Conservation (phyloP, 2,329 filamentous ascomycete species). For the Teratosphaeriaceae sp. region DNA sequence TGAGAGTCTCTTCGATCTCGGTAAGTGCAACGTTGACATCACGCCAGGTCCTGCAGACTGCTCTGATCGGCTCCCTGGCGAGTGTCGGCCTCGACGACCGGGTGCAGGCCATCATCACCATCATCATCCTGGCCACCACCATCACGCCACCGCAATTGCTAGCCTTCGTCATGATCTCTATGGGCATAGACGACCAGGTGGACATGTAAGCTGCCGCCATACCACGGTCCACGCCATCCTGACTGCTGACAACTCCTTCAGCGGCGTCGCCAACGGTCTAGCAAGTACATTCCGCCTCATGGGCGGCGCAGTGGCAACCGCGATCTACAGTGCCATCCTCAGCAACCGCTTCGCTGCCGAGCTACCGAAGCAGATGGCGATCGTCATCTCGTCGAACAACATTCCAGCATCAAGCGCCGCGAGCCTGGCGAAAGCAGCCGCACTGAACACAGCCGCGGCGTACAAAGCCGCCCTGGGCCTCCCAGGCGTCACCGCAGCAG, state of each 20-base stretch:
- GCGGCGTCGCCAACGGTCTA: slow-evolving; percentile 12
- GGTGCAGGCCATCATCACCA: slow-evolving; percentile 10
- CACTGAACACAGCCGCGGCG: slow-evolving; percentile 9
- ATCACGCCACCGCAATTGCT: slow-evolving; percentile 13
- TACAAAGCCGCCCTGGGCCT: slow-evolving; percentile 5
- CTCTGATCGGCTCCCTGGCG: slow-evolving; percentile 11
- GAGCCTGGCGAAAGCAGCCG: slow-evolving; percentile 4
- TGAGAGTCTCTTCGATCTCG: too few species aligned
- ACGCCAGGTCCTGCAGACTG: slow-evolving; percentile 11
- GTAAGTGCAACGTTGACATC: too few species aligned
- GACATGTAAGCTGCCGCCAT: slow-evolving; percentile 6
- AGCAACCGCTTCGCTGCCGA: slow-evolving; percentile 7
- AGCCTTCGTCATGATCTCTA: slow-evolving; percentile 12
- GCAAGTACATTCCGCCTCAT: slow-evolving; percentile 12
- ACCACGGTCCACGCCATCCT: neutral
- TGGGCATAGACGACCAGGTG: slow-evolving; percentile 10
- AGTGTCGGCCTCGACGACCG: slow-evolving; percentile 10
- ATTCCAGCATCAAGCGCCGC: slow-evolving; percentile 2
- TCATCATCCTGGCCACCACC: slow-evolving; percentile 9
- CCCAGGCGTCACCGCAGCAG: neutral
- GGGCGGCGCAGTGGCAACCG: slow-evolving; percentile 13
- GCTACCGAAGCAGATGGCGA: slow-evolving; percentile 6
- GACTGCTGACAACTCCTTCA: neutral
- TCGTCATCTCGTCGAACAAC: slow-evolving; percentile 3
- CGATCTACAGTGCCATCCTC: slow-evolving; percentile 13